Base-by-base conservation (phyloP, 306 rosid species). In the Corylus heterophylla region DNA sequence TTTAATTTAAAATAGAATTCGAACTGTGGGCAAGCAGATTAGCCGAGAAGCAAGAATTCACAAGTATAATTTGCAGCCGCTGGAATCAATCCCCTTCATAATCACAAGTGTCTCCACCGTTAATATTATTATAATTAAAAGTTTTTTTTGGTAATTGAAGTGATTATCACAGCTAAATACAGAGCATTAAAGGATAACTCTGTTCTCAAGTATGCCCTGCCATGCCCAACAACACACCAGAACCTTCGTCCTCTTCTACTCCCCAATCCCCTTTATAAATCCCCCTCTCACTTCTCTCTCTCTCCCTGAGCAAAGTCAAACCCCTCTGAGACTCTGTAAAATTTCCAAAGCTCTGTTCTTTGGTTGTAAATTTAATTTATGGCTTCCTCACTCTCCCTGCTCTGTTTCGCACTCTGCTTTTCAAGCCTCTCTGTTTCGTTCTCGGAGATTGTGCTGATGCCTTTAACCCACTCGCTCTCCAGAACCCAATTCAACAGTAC, bases 401-500 rank as follows among this genome's bases (percentile, higher is more conserved):
- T 90, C 86, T 81, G 77, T 13, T 73, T 82, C 82, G 31, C 87
- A 16, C 90, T 89, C 84, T 83, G 86, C 70, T 76, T 89, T 14
- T 66, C 83, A 0, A 63, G 18, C 48, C 59, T 86, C 68, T 31
- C 84, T 31, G 78, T 78, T 55, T 82, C 88, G 7, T 62, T 55
- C 0, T 87, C 87, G 1, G 78, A 85, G 59, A 78, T 59, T 12
- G 45, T 91, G 12, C 75, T 92, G 0, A 48, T 94, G 1, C 91
- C 97, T n/a, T 76, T 94, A 16, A 85, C 91, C 37, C 90, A 94
- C 82, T 79, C 92, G 18, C 73, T 94, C 18, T 86, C 95, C 67
- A 80, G 71, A 71, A 74, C 90, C 78, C 91, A 89, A 54, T 89
- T 89, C 87, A 91, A 86, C 83, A 86, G 39, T 49, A 90, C 94